These are phyloP conservation scores for Clathrus columnatus DNA, from an alignment of 768 basidiomycete genomes.

Conservation along the genomic window DNA sequence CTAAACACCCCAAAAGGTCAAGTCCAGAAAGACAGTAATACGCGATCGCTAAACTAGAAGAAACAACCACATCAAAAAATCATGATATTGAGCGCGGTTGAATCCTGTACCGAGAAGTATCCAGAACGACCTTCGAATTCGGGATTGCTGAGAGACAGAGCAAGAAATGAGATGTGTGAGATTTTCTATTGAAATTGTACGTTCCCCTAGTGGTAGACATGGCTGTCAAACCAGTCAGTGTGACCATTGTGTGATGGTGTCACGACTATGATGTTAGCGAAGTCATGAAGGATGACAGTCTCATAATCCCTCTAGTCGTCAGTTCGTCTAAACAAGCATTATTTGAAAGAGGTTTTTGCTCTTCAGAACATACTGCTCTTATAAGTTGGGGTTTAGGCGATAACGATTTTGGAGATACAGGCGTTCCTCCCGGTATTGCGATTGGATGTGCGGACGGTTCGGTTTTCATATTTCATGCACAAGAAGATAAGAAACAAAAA, in stretches of 20 bases:
- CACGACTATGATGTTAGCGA: background rate
- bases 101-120: constrained; percentile 56
- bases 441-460: constrained; percentile 32
- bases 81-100: background rate
- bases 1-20: constrained; percentile 58
- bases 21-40: constrained; percentile 87
- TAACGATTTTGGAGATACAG: background rate
- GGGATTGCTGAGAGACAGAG: constrained; percentile 69
- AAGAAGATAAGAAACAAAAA: background rate
- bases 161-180: constrained; percentile 55
- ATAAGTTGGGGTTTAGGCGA: constrained; percentile 5
- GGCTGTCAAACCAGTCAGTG: background rate
- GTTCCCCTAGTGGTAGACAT: background rate
- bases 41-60: constrained; percentile 65
- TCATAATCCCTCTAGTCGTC: constrained; percentile 1
- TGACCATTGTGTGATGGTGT: background rate
- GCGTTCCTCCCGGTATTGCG: constrained; percentile 16
- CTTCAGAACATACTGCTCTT: background rate
- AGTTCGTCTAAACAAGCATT: background rate
- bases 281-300: constrained; percentile 7
- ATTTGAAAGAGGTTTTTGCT: background rate
- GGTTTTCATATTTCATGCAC: constrained; percentile 23
- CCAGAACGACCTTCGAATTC: constrained; percentile 54
- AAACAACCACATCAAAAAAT: background rate
- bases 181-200: background rate